These are phyloP conservation scores for Neoscytalidium dimidiatum DNA, from an alignment of 2,329 filamentous ascomycete species.

Conservation along the genomic window DNA sequence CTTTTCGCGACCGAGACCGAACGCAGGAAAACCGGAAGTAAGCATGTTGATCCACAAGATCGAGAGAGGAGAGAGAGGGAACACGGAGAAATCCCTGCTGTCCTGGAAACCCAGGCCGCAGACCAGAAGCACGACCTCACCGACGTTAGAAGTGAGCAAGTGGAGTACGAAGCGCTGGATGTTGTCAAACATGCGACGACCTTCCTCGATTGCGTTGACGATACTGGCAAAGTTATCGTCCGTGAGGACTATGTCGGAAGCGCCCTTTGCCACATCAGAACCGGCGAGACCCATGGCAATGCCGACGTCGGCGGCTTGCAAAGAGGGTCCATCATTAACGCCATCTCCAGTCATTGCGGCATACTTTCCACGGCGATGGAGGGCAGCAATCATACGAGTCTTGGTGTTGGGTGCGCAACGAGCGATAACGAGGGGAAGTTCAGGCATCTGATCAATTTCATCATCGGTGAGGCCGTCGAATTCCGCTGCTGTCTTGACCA, in stretches of 20 bases:
- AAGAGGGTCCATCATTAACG: constrained; percentile 48
- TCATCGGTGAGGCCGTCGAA: constrained; percentile 23
- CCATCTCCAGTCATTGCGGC: constrained; percentile 48
- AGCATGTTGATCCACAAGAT: constrained; percentile 43
- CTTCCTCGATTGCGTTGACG: constrained; percentile 48
- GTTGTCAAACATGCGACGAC: constrained; percentile 49
- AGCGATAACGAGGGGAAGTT: constrained; percentile 22
- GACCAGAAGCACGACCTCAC: constrained; percentile 36
- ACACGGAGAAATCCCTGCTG: constrained; percentile 34
- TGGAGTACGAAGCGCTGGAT: constrained; percentile 45
- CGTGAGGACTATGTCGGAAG: constrained; percentile 45
- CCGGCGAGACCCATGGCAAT: constrained; percentile 49
- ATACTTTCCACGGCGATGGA: constrained; percentile 43
- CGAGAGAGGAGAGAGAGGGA: constrained; percentile 39
- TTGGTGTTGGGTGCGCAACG: constrained; percentile 24
- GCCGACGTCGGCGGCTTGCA: constrained; percentile 48
- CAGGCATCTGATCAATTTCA: constrained; percentile 22
- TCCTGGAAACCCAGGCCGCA: constrained; percentile 39
- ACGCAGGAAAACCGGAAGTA: constrained; percentile 38
- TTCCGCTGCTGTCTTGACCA: constrained; percentile 23
- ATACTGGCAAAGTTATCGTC: constrained; percentile 50
- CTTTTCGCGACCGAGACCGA: constrained; percentile 38
- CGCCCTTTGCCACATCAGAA: constrained; percentile 47
- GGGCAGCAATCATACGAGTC: constrained; percentile 26
- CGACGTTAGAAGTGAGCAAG: constrained; percentile 34